These are phyloP conservation scores for Colletotrichum sidae DNA, from an alignment of 2,329 filamentous ascomycete species.

Conservation along the genomic window DNA sequence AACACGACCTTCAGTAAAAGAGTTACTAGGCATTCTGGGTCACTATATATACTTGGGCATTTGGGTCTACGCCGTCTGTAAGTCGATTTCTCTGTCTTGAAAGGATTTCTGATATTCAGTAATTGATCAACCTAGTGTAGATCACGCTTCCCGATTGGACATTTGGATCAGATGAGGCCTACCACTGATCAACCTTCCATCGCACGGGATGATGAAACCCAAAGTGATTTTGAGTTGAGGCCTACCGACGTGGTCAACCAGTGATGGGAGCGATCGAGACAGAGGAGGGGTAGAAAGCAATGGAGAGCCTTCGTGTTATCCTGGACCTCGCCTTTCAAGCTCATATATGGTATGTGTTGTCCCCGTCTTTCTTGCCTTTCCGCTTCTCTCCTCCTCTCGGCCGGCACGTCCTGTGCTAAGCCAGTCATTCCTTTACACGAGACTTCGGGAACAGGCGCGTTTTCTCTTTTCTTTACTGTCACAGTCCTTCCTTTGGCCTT, in stretches of 20 bases:
- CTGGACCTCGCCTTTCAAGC: too few species aligned
- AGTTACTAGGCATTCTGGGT: too few species aligned
- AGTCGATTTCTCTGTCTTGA: too few species aligned
- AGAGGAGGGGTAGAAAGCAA: too few species aligned
- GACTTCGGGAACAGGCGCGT: neutral
- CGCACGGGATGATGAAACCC: neutral
- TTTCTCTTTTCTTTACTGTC: neutral
- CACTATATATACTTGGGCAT: too few species aligned
- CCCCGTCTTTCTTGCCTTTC: too few species aligned
- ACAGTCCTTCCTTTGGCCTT: neutral
- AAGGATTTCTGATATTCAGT: too few species aligned
- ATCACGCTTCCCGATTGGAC: neutral
- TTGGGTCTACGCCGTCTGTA: too few species aligned
- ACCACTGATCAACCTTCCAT: conserved; percentile 1
- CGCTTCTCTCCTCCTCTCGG: conserved; percentile 28
- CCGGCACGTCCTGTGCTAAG: conserved; percentile 38
- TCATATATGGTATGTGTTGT: neutral
- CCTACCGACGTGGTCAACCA: conserved; percentile 5
- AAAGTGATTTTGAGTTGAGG: conserved; percentile 24
- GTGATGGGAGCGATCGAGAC: neutral
- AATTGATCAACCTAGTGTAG: too few species aligned
- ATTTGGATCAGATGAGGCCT: conserved; percentile 8
- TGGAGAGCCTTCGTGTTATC: neutral
- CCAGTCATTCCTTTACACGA: conserved; percentile 25
- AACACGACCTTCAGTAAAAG: too few species aligned